A percentile compares a stretch with the other conserved stretches of the same genome.
Evolutionary conservation across 2,329 filamentous ascomycete genomes (phyloP).

Genomic region (Ophioceras dolichostomum): DNA sequence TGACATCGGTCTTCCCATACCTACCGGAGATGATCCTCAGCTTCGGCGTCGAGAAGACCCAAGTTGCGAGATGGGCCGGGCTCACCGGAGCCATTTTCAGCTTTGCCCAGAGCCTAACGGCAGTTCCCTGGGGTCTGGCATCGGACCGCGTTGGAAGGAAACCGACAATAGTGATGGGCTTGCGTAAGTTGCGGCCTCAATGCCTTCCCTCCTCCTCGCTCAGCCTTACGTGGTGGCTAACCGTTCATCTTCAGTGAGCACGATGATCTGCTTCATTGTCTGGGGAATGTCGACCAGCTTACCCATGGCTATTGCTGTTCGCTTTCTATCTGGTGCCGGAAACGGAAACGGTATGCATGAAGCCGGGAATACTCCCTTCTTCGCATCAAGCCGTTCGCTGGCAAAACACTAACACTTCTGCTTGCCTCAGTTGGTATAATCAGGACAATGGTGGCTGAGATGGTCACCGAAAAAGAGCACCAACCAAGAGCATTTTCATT

Average conservation of each 20-base stretch:
- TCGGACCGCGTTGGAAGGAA: conserved; percentile 77
- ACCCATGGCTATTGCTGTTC: conserved; percentile 64
- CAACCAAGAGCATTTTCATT: conserved; percentile 84
- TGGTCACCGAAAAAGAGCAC: conserved; percentile 76
- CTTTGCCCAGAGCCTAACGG: conserved; percentile 57
- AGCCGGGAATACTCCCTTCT: background rate
- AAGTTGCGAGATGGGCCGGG: conserved; percentile 73
- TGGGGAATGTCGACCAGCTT: conserved; percentile 78
- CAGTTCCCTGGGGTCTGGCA: conserved; percentile 62
- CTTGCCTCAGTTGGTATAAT: conserved; percentile 66
- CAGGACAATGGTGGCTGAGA: conserved; percentile 81
- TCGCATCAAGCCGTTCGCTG: no score
- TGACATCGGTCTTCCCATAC: conserved; percentile 60
- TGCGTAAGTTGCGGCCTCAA: conserved; percentile 26
- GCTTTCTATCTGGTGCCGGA: conserved; percentile 67
- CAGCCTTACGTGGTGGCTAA: background rate
- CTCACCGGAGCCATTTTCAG: conserved; percentile 63
- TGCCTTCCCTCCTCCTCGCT: background rate
- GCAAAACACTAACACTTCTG: background rate
- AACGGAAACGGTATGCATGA: conserved; percentile 63
- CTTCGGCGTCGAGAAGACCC: conserved; percentile 57
- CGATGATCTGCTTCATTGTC: conserved; percentile 68
- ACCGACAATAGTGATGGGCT: conserved; percentile 61
- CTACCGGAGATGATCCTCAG: conserved; percentile 74
- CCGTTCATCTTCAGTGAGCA: conserved; percentile 34